phyloP scores from a whole-genome alignment of 1,139 yeast species.

The Arxiozyma slooffiae region DNA sequence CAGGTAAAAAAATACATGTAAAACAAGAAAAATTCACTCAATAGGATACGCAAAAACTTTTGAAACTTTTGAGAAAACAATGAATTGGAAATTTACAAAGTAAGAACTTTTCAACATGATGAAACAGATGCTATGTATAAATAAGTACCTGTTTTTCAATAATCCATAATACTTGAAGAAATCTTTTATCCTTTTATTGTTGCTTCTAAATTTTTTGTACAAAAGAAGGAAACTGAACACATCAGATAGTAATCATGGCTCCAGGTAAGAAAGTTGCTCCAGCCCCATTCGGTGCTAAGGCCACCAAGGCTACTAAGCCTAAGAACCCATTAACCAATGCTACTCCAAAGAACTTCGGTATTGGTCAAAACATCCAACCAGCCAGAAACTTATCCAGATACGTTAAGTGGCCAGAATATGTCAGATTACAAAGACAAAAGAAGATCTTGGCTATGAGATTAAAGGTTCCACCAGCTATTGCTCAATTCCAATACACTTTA shows the following conservation, averaged over 20 bases:
- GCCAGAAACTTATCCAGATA: slow-evolving; percentile 91
- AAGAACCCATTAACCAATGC: slow-evolving; percentile 76
- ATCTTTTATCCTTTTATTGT: no score
- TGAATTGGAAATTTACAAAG: background rate
- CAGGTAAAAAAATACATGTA: background rate
- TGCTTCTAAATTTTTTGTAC: no score
- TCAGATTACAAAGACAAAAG: slow-evolving; percentile 95
- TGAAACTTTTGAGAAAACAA: no score
- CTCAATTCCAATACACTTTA: slow-evolving; percentile 90
- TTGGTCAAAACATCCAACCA: slow-evolving; percentile 92
- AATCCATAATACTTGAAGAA: no score
- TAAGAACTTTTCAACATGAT: background rate
- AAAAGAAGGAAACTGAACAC: slow-evolving; percentile 6
- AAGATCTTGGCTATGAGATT: slow-evolving; percentile 88
- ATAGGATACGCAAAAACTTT: background rate
- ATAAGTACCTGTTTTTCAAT: no score
- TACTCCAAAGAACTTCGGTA: slow-evolving; percentile 89
- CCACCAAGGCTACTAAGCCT: slow-evolving; percentile 36
- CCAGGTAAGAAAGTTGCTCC: slow-evolving; percentile 82
- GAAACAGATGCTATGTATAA: no score
- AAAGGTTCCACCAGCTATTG: slow-evolving; percentile 96
- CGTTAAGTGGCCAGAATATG: slow-evolving; percentile 98
- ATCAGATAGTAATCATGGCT: slow-evolving; percentile 37
- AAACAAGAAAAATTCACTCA: background rate
- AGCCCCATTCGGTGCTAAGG: slow-evolving; percentile 61